Conservation (phyloP, 306 rosid species). For the Cicer arietinum region DNA sequence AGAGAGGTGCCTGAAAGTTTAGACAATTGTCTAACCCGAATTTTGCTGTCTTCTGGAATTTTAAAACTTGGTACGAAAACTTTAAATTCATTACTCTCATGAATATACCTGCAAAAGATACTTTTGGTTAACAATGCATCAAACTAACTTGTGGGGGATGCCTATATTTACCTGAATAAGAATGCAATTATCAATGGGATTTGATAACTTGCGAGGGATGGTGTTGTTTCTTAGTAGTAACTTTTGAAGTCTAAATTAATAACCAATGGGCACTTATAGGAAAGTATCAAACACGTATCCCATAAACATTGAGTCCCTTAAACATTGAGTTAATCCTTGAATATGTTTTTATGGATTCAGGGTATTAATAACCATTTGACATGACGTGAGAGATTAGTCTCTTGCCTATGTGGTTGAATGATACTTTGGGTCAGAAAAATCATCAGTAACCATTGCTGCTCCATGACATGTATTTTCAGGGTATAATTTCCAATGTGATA, state of each 20-base stretch:
- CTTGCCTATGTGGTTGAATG: neutral
- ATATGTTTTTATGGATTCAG: neutral
- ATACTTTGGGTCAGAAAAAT: neutral
- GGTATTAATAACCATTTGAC: neutral
- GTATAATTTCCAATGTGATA: constrained; percentile 88
- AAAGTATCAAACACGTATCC: neutral
- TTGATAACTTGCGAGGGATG: neutral
- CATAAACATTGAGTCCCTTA: neutral
- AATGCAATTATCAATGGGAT: constrained; percentile 26
- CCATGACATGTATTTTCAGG: constrained; percentile 64
- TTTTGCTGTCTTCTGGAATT: constrained; percentile 76
- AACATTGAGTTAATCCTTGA: neutral
- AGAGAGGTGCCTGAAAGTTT: constrained; percentile 66
- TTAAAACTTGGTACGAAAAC: constrained; percentile 84
- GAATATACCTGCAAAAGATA: constrained; percentile 22
- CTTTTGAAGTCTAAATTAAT: constrained; percentile 31
- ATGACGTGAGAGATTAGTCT: neutral
- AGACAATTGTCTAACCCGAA: constrained; percentile 70
- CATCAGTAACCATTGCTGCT: constrained; percentile 36
- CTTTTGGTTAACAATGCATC: constrained; percentile 8
- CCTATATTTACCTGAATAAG: constrained; percentile 33
- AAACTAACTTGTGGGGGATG: constrained; percentile 35
- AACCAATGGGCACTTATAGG: constrained; percentile 2
- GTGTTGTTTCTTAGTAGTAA: constrained; percentile 4
- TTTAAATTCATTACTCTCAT: constrained; percentile 30